Evolutionary conservation across 352 stramenopile genomes (phyloP).

Genomic region (Phytophthora sp.): DNA sequence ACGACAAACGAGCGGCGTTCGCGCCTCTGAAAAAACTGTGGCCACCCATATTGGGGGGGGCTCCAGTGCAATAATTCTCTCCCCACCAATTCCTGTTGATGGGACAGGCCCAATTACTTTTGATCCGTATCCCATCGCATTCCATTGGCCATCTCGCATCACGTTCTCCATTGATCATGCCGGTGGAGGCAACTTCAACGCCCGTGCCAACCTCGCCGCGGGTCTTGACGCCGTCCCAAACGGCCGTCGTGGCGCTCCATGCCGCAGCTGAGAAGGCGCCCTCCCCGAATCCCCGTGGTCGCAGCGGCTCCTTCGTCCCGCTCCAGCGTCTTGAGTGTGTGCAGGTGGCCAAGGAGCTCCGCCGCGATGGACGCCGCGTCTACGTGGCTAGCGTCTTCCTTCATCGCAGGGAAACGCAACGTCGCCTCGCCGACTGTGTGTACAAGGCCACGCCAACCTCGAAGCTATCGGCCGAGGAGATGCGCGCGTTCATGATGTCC

Average conservation of each 20-base stretch:
- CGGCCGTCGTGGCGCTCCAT: slow-evolving; percentile 26
- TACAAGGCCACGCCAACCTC: slow-evolving; percentile 27
- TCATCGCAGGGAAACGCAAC: slow-evolving; percentile 33
- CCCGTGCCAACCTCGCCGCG: slow-evolving; percentile 7
- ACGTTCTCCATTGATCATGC: slow-evolving; percentile 14
- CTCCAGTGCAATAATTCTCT: background rate
- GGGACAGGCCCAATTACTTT: background rate
- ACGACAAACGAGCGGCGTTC: no score
- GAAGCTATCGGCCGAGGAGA: slow-evolving; percentile 26
- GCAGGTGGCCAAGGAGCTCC: slow-evolving; percentile 35
- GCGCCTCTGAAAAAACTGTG: background rate
- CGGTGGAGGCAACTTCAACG: background rate
- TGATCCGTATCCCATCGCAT: slow-evolving; percentile 1
- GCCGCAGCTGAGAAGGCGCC: background rate
- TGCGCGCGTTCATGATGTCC: slow-evolving; percentile 36
- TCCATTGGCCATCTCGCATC: slow-evolving; percentile 3
- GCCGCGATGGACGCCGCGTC: slow-evolving; percentile 31
- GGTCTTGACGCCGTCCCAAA: slow-evolving; percentile 30
- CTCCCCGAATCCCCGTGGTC: slow-evolving; percentile 8
- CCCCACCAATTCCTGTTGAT: background rate
- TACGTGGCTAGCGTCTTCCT: slow-evolving; percentile 44
- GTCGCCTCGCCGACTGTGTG: slow-evolving; percentile 36
- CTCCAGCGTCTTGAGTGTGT: slow-evolving; percentile 43
- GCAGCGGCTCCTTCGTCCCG: slow-evolving; percentile 25
- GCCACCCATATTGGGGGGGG: background rate